phyloP scores from a whole-genome alignment of 805 yeast species.

The Sugiyamaella americana region DNA sequence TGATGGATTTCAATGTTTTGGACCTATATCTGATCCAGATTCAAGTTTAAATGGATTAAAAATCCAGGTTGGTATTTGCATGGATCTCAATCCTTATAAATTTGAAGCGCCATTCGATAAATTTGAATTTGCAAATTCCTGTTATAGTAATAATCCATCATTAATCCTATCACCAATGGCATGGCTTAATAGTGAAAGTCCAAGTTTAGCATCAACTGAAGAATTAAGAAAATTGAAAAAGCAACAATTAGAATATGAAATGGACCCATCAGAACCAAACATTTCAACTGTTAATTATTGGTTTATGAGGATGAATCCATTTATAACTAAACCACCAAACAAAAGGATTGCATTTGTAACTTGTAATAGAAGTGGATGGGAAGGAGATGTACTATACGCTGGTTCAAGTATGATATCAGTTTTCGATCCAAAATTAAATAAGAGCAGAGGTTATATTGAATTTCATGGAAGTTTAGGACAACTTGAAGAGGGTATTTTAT shows the following conservation, averaged over 20 bases:
- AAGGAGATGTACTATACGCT: constrained; percentile 38
- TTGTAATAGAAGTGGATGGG: constrained; percentile 77
- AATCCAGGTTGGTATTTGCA: constrained; percentile 77
- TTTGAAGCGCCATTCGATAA: constrained; percentile 71
- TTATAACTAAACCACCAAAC: constrained; percentile 35
- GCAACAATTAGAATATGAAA: constrained; percentile 10
- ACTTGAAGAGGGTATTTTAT: constrained; percentile 17
- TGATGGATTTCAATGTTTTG: constrained; percentile 40
- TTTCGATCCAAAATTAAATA: constrained; percentile 31
- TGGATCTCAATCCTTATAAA: constrained; percentile 87
- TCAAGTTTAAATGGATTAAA: constrained; percentile 6
- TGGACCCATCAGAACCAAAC: constrained; percentile 38
- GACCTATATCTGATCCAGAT: constrained; percentile 4
- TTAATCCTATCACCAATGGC: constrained; percentile 78
- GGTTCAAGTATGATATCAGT: constrained; percentile 39
- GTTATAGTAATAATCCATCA: constrained; percentile 42
- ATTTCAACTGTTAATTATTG: constrained; percentile 59
- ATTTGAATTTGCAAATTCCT: constrained; percentile 62
- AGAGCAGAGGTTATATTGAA: constrained; percentile 23
- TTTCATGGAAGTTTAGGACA: constrained; percentile 17
- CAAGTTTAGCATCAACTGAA: constrained; percentile 7
- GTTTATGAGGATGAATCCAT: constrained; percentile 65
- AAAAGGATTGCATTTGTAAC: constrained; percentile 39
- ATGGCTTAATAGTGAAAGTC: constrained; percentile 48
- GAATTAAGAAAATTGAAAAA: constrained; percentile 18